Base-by-base conservation (phyloP, 495 filamentous ascomycete species). In the Talaromyces nanjingensis region DNA sequence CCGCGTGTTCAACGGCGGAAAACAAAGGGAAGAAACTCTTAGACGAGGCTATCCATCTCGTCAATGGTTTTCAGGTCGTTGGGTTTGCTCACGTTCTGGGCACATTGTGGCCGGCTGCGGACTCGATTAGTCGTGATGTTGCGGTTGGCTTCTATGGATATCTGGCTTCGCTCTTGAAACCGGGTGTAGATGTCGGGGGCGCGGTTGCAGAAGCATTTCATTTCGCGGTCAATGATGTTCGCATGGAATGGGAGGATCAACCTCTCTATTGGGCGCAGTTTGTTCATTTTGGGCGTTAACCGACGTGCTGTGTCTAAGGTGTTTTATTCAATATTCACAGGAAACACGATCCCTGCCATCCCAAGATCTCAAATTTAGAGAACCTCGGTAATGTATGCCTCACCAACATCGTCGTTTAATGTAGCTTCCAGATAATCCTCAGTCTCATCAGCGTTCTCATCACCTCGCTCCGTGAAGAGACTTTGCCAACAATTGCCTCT, bases 1-100 rank as follows among this genome's bases (percentile, higher is more conserved):
- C 72, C 6, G 73, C 72, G 6, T 68, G 66, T 39, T 66, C 62
- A 31, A 68, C 68, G 20, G 71, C 67, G 1, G 57, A 73, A 31
- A 62, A 62, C 18, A 16, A 56, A 42, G 67, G 18, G 0, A n/a
- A 22, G 3, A 63, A 47, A 16, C 63, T 75, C 7, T n/a, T 45
- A 1, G 73, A 78, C 39, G 72, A 78, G 61, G 66, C 25, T 1
- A 47, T 76, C 16, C 75, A 76, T 66, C 27, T 77, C 20, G 67
- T 64, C 1, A 74, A 68, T 64, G 69, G 59, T 1, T 76, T 72
- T 47, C 71, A 76, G 66, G 57, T 73, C 6, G 72, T 68, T 7
- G 75, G 75, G 14, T 76, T 75, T 58, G 20, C 14, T 27, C 73
- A 75, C 65, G 67, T 75, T 1, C 47, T 75, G 55, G 70, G 69